A percentile compares a stretch with the other conserved stretches of the same genome.
Conservation (phyloP, 2,329 filamentous ascomycete species). For the Penicillium janthinellum region DNA sequence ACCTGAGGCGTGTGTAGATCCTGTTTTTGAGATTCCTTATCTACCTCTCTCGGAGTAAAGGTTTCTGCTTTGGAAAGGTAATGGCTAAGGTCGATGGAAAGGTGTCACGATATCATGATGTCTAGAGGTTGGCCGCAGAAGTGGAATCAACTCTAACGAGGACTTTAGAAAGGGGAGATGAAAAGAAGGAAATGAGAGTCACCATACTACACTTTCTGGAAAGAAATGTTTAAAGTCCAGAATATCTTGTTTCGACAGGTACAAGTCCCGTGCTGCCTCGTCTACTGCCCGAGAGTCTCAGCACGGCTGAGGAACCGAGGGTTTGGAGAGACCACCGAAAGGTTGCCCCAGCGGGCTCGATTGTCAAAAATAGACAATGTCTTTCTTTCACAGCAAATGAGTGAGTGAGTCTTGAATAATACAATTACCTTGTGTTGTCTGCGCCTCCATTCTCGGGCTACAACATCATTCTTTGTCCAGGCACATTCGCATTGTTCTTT, state of each 20-base stretch:
- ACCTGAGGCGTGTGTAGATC: not conserved
- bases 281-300: no score
- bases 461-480: not conserved
- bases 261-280: no score
- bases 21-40: not conserved
- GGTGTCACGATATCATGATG: not conserved
- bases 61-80: not conserved
- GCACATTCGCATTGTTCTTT: not conserved
- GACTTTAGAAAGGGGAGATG: no score
- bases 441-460: no score
- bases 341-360: not conserved
- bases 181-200: no score
- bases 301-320: not conserved
- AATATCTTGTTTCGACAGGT: no score
- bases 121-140: not conserved
- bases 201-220: no score
- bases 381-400: not conserved
- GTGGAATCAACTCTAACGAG: no score
- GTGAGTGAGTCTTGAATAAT: not conserved
- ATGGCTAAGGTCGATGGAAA: not conserved
- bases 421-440: not conserved
- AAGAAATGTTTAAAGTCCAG: no score
- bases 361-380: not conserved
- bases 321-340: not conserved
- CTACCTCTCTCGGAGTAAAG: not conserved